Percentiles rank a stretch among this genome's conserved stretches.
Conservation (phyloP, 208 protist species). For the Crithidia expoeki region DNA sequence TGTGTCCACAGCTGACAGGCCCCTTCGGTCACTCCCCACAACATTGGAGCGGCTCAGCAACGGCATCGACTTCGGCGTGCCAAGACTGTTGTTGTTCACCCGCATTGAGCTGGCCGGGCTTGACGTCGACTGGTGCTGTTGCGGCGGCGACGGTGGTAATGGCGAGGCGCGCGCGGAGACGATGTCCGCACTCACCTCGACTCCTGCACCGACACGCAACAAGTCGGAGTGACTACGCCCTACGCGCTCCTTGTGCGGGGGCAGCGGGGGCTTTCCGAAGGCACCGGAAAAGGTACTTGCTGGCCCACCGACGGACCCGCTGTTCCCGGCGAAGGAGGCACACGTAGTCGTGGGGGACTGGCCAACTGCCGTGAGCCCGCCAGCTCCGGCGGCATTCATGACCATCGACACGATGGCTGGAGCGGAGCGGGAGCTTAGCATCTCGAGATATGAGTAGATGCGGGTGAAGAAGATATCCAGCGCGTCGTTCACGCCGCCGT, state of each 20-base stretch:
- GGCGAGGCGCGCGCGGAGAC: neutral
- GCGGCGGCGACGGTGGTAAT: neutral
- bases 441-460: conserved; percentile 65
- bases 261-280: conserved; percentile 17
- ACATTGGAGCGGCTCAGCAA: neutral
- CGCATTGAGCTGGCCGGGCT: neutral
- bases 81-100: neutral
- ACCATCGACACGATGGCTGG: conserved; percentile 36
- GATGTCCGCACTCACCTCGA: neutral
- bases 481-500: conserved; percentile 63
- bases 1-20: neutral
- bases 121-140: neutral
- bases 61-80: neutral
- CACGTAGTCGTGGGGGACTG: neutral
- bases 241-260: conserved; percentile 16
- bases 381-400: conserved; percentile 23
- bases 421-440: conserved; percentile 53
- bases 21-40: neutral
- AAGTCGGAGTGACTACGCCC: conserved; percentile 18
- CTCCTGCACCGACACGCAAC: neutral
- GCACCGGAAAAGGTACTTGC: neutral
- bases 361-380: neutral
- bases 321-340: neutral
- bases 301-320: neutral
- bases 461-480: conserved; percentile 81